Base-by-base conservation (phyloP, 2,329 filamentous ascomycete genomes). In the Balansia obtecta region DNA sequence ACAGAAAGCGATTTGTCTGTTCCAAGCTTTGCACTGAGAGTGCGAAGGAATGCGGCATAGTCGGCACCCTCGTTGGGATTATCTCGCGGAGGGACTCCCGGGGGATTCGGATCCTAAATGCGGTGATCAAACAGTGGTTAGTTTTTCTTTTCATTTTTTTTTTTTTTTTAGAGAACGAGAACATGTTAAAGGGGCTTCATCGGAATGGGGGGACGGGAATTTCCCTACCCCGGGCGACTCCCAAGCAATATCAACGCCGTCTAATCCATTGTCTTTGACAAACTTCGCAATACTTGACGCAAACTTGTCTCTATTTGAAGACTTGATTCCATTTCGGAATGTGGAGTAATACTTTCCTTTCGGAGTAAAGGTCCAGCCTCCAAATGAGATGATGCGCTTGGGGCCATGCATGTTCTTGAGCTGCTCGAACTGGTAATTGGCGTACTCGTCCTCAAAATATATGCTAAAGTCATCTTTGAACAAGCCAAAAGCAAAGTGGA, bases 181-280 rank as follows among this genome's bases (percentile, higher is more conserved):
- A 27, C 27, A 27, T 27, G 27, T 8, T 3, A 27, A 27, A 6
- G 6, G 22, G 22, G 6, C 22, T 27, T 27, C 22, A 27, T 27
- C 22, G 22, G 22, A 6, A 6, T 3, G 22, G 22, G 22, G 22
- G 22, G 27, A 27, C 4, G 27, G 27, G 27, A 27, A 27, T 37
- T 37, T 37, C 10, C 34, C 54, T 22, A 58, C 56, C 4, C 57
- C 61, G 7, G 62, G 62, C 30, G 69, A 22, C 43, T 70, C 68
- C 71, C 70, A 75, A 51, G 71, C 68, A 22, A 69, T 53, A 46
- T 71, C 68, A 4, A 71, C 50, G 0, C 70, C 68, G 42, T 70
- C 68, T 0, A 72, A 52, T 7, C 54, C 47, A 13, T 67, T 32
- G 11, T 71, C 27, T n/a, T 63, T 51, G 51, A 71, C 5, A 56